Evolutionary conservation across 148 eudicot genomes (phyloP).

Genomic region (Nepenthes gracilis): DNA sequence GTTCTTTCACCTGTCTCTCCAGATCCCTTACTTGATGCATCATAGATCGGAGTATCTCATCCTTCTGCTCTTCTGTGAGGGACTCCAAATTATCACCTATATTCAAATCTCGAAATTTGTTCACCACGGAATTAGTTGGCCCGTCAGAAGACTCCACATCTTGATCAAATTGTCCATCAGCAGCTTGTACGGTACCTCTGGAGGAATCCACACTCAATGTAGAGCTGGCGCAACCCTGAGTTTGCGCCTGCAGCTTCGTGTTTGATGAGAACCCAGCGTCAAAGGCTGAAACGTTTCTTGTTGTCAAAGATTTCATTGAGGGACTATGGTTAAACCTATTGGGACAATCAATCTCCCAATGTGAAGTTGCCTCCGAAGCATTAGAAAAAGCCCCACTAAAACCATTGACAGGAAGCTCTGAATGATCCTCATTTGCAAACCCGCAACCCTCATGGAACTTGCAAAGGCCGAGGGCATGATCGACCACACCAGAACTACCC

Average conservation of each 20-base stretch:
- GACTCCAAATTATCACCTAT: constrained; percentile 65
- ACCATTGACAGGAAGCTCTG: constrained; percentile 52
- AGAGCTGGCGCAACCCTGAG: constrained; percentile 27
- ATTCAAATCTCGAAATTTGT: constrained; percentile 75
- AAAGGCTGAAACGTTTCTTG: constrained; percentile 81
- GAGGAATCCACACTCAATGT: constrained; percentile 27
- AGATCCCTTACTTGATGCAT: constrained; percentile 74
- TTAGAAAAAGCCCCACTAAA: constrained; percentile 40
- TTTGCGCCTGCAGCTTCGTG: constrained; percentile 9
- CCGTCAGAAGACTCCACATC: constrained; percentile 37
- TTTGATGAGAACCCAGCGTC: constrained; percentile 78
- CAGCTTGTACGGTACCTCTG: constrained; percentile 20
- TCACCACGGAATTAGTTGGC: constrained; percentile 60
- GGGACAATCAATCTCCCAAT: constrained; percentile 74
- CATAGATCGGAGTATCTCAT: constrained; percentile 68
- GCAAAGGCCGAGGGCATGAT: constrained; percentile 44
- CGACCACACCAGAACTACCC: constrained; percentile 16
- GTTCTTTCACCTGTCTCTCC: constrained; percentile 80
- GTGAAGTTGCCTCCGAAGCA: constrained; percentile 42
- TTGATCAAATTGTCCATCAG: constrained; percentile 22
- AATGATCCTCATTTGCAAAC: constrained; percentile 45
- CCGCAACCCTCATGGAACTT: constrained; percentile 92
- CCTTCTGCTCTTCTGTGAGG: constrained; percentile 71
- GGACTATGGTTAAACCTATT: constrained; percentile 89
- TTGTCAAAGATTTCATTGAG: constrained; percentile 71